Base-by-base conservation (phyloP, 2,329 filamentous ascomycete species). In the Leptographium galeiforme region DNA sequence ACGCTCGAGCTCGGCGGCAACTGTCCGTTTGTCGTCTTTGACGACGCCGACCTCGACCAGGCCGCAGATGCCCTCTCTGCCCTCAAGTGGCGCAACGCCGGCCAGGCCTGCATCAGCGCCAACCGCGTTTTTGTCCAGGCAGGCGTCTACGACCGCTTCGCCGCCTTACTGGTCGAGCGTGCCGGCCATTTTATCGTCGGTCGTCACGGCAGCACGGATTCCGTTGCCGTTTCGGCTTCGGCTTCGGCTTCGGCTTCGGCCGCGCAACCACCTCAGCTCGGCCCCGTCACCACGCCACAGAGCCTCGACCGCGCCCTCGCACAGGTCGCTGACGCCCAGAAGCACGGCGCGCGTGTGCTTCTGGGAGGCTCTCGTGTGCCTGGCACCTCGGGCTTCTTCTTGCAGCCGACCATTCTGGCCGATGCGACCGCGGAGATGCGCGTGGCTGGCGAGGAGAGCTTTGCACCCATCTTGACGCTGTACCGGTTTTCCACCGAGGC, bases 1-100 rank as follows among this genome's bases (percentile, higher is more conserved):
- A 69, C 85, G 1, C 76, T 87, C 64, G 84, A 88, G 64, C 71
- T 87, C 0, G 84, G 84, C 0, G 84, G 84, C 8, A 87, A 87
- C 64, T 81, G 81, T 2, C 77, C 77, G 1, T 77, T 81, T 6
- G 74, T 87, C 50, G 76, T 87, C 2, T 74, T 84, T 53, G 79
- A 84, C 48, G 83, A 87, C 61, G 82, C 84, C 18, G 75, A 87
- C 57, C 58, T 87, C 44, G 71, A 82, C n/a, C 74, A 74, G 39
- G 81, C 83, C 2, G 79, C 46, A 2, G 49, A 19, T 2, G 51
- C 19, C 52, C 56, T 67, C 7, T 63, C 66, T 39, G 55, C 60
- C n/a, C 59, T 66, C 40, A 68, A 69, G 55, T 69, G 64, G 61
- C 58, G 65, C 33, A 76, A 82, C 60, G 78, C 79, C 3, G 79